These are phyloP conservation scores for Pichia sp. DNA, from an alignment of 1,139 yeast genomes.

Conservation along the genomic window DNA sequence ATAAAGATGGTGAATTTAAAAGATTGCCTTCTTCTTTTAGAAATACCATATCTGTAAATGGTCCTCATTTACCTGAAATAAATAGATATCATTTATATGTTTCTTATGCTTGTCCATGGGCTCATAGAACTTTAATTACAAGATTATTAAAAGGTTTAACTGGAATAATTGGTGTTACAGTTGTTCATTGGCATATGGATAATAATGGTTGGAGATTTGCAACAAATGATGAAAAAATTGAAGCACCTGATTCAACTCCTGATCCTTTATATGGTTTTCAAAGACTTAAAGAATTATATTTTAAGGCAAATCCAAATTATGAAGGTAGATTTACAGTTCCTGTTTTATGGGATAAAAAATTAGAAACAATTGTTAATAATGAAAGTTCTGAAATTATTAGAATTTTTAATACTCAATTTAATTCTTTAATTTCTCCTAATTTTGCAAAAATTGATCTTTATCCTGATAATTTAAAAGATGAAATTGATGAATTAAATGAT, in stretches of 20 bases:
- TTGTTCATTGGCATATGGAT: slow-evolving; percentile 88
- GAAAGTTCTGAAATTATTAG: slow-evolving; percentile 87
- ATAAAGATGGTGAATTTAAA: slow-evolving; percentile 47
- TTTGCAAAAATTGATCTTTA: slow-evolving; percentile 50
- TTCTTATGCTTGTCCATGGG: slow-evolving; percentile 92
- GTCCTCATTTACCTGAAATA: slow-evolving; percentile 59
- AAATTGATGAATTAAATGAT: slow-evolving; percentile 73
- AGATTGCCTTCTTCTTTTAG: slow-evolving; percentile 47
- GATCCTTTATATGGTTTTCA: slow-evolving; percentile 61
- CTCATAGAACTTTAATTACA: slow-evolving; percentile 76
- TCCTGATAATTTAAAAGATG: slow-evolving; percentile 45
- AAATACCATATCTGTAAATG: slow-evolving; percentile 55
- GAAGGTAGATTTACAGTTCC: slow-evolving; percentile 87
- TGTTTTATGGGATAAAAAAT: slow-evolving; percentile 82
- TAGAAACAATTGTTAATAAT: slow-evolving; percentile 76
- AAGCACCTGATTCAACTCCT: slow-evolving; percentile 46
- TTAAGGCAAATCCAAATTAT: slow-evolving; percentile 68
- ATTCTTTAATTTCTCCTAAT: slow-evolving; percentile 43
- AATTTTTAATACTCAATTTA: slow-evolving; percentile 70
- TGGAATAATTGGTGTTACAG: slow-evolving; percentile 57
- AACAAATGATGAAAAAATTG: slow-evolving; percentile 30
- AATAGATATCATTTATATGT: slow-evolving; percentile 85
- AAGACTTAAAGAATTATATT: slow-evolving; percentile 65
- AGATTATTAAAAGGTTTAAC: slow-evolving; percentile 74
- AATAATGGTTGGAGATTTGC: slow-evolving; percentile 82